Evolutionary conservation across 768 basidiomycete species (phyloP).

Genomic region (Melanogaster broomeanus): DNA sequence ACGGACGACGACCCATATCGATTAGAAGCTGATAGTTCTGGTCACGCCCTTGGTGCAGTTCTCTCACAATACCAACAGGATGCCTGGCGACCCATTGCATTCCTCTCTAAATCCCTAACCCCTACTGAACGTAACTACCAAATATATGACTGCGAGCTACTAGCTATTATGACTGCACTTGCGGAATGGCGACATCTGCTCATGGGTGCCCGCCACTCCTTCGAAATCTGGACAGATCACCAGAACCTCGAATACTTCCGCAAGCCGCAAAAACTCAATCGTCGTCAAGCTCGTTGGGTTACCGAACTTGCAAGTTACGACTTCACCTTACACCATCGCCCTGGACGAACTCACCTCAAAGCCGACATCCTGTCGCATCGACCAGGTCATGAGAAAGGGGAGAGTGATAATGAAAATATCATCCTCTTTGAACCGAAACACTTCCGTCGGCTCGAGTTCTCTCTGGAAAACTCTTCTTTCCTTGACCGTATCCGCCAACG

Average conservation of each 20-base stretch:
- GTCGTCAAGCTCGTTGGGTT: too few species aligned
- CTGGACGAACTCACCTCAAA: slow-evolving; percentile 19
- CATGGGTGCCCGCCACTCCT: neutral
- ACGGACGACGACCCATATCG: slow-evolving; percentile 12
- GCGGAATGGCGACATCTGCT: slow-evolving; percentile 30
- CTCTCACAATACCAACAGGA: slow-evolving; percentile 26
- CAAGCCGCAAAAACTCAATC: too few species aligned
- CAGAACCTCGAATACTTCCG: slow-evolving; percentile 14
- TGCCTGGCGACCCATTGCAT: slow-evolving; percentile 40
- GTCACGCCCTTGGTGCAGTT: slow-evolving; percentile 32
- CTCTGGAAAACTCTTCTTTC: too few species aligned
- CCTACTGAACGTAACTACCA: slow-evolving; percentile 47
- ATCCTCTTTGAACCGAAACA: slow-evolving; percentile 12
- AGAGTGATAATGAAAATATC: slow-evolving; percentile 20
- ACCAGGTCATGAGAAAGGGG: slow-evolving; percentile 17
- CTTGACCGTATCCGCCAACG: too few species aligned
- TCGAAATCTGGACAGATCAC: too few species aligned
- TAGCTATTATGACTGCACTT: slow-evolving; percentile 44
- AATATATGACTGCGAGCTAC: too few species aligned
- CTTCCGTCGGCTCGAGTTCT: neutral
- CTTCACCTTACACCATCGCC: slow-evolving; percentile 32
- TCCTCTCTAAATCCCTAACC: slow-evolving; percentile 33
- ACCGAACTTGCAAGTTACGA: slow-evolving; percentile 37
- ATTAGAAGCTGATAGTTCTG: slow-evolving; percentile 34
- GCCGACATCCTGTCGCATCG: slow-evolving; percentile 30